Base-by-base conservation (phyloP, 2,329 filamentous ascomycete species). In the Tolypocladium tundrense region DNA sequence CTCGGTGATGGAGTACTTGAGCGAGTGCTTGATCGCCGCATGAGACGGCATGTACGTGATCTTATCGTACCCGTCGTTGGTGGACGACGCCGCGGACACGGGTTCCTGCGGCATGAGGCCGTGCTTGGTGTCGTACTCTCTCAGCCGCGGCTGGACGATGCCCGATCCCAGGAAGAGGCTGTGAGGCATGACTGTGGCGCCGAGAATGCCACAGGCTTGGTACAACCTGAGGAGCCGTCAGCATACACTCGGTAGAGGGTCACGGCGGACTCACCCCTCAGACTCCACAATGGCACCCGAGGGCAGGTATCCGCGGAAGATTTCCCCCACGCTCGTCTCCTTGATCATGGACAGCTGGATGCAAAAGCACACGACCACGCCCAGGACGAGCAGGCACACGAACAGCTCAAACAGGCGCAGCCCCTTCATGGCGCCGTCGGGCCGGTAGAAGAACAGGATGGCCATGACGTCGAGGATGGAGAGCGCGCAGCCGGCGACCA, bases 181-280 rank as follows among this genome's bases (percentile, higher is more conserved):
- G 64, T 88, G 85, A 5, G 85, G 85, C 85, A 88, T 88, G 31
- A 88, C 86, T 0, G 88, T 91, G 4, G 88, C 88, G 2, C 88
- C 88, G 0, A 91, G 76, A 58, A 91, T 91, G 55, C 88, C 88
- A 61, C 88, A 91, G 1, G 87, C 82, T 70, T 88, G 85, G 67
- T 88, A 89, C 0, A 86, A 57, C 19, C 68, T 67, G 16, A 4
- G 33, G 8, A 2, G 4, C 16, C 11, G 31, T 37, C 7, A 52
- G 48, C 48, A 52, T 4, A 31, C 10, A 21, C 31, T 13, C 21
- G 1, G 16, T 1, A n/a, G 27, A 8, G 16, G 9, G 13, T 8
- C 9, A 9, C 31, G 48, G 1, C 0, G 4, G 31, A 59, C 72
- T 59, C 63, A 79, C 72, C 79, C 86, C 65, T 84, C 66, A 1